Base-by-base conservation (phyloP, 164 flowering plant species). In the Kingdonia uniflora region DNA sequence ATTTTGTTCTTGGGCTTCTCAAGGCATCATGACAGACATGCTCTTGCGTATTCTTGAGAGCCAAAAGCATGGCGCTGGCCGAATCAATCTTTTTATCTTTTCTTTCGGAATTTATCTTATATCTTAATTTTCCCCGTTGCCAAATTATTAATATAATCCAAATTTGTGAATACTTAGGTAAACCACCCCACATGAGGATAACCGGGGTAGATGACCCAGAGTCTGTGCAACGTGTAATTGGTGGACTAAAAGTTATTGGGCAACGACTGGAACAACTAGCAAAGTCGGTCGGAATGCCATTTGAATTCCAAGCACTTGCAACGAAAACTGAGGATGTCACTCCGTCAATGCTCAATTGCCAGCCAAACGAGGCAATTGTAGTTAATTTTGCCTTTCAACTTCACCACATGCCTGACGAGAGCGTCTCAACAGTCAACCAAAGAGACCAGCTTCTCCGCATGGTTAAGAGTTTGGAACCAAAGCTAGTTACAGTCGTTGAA, bases 351-450 rank as follows among this genome's bases (percentile, higher is more conserved):
- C 75, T 91, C 19, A 56, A 65, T 33, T 69, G 74, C 68, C 63
- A 48, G 23, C 70, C 87, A 0, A 76, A 74, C 19, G 99, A 92
- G 52, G 89, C 87, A 22, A 65, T 92, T 10, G 15, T 92, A 0
- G 95, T 92, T 20, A 92, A 92, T 72, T 92, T 88, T 71, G 94
- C 99, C 0, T 92, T 88, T 67, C 99, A 80, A 71, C 96, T 88
- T 14, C 99, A 92, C 65, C 99, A 92, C 78, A 82, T 92, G 95
- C 99, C 99, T 0, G 99, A 92, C 46, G 99, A 92, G 71, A 88
- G 99, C 35, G 99, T 92, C 39, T 86, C 99, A 15, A 86, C 89
- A 0, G 76, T 86, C 46, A 92, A 92, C 56, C 63, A 82, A 56
- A 65, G 96, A 38, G 96, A 92, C 71, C 80, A 61, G 61, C 97